Base-by-base conservation (phyloP, 2,329 filamentous ascomycete species). In the Fusarium coicis region DNA sequence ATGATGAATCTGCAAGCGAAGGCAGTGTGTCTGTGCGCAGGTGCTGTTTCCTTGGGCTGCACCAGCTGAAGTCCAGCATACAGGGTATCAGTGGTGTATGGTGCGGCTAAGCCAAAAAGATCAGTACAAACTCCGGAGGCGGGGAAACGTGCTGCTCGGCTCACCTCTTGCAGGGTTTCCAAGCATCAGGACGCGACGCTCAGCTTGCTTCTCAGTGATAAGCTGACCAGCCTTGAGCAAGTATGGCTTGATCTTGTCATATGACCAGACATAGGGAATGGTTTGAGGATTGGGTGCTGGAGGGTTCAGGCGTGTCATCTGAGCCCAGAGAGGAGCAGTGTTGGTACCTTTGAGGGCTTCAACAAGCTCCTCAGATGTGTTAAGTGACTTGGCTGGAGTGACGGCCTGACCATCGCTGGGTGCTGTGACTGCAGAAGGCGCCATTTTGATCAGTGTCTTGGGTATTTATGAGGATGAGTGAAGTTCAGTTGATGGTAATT, bases 1-100 rank as follows among this genome's bases (percentile, higher is more conserved):
- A 90, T 88, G 64, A 90, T 87, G 75, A 89, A 89, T 3, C 88
- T 83, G 72, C 85, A 83, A 0, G 88, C 88, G 63, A 88, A 89
- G 0, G 88, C 87, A 0, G 85, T 85, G 72, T 90, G 88, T 0
- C 88, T 80, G 71, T 90, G 88, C 0, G 87, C 87, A 0, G 84
- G 85, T 0, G 88, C 87, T 0, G 83, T 86, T 61, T 90, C 88
- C n/a, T 85, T 85, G 0, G 88, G 87, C 75, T 86, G 85, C 3
- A 90, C 86, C 2, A 90, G 81, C 72, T 90, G 88, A 2, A 89
- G 83, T 2, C 87, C 88, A 5, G 85, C 87, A 70, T 89, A 89
- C 44, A 90, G 77, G 1, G 87, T 89, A 75, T 90, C 88, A 2
- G 87, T 89, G 0, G 88, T 89, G 68, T 84, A 87, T 0, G 88